Evolutionary conservation across 768 basidiomycete species (phyloP), one percentile per base, ranked within the genome.

Genomic region (Tylopilus rubrobrunneus): DNA sequence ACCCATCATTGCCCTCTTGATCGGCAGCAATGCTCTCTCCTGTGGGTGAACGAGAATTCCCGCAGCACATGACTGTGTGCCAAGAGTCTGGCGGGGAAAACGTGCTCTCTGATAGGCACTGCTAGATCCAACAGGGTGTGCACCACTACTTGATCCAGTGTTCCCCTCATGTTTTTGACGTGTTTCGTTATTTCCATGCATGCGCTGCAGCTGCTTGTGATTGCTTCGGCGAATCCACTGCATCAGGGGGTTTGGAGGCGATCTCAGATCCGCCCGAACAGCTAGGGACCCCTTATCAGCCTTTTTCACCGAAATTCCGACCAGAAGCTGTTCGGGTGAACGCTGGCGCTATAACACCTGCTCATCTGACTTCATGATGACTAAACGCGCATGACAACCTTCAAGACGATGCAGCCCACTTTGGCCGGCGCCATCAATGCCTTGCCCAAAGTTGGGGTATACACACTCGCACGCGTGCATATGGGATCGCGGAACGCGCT

Each of bases 151-250:
- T 49, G 51, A 59, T 67, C 51, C 44, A 53, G 52, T 49, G 25
- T 56, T 12, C 29, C 49, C 69, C 57, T 64, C 62, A 56, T 67
- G 66, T 61, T 58, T 58, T 63, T 55, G 59, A 57, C 67, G 55
- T 66, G 64, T 53, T 61, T 63, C 56, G 33, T 45, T 44, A 44
- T 44, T 57, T 66, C 55, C 48, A 56, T 53, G 56, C 49, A 28
- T 52, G 31, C 52, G 34, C 17, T 39, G 31, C 45, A 55, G 47
- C 45, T 43, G 8, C 57, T 56, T 56, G 53, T 49, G 48, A 17
- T 66, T 39, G 44, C 56, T 50, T 61, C 54, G 55, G 61, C 36
- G 53, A 56, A 56, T 53, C 58, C 60, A 62, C 59, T 11, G 31
- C 10, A 31, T 8, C 52, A 58, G 63, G 66, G 49, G 51, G 7